Conservation (phyloP, 2,329 filamentous ascomycete genomes). For the Paracorniculantispora psalliotae region DNA sequence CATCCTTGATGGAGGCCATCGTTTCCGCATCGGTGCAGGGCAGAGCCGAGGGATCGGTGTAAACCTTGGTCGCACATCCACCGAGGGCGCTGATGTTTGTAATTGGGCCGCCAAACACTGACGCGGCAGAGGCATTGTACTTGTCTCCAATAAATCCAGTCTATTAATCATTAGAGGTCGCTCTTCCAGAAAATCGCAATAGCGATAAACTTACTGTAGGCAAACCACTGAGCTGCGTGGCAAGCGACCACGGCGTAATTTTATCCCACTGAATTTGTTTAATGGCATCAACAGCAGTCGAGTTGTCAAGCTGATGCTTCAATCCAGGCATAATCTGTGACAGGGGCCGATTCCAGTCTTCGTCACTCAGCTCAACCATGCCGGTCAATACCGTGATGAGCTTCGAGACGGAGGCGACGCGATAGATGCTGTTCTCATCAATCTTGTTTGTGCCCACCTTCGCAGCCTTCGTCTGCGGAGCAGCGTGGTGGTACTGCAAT, state of each 20-base stretch:
- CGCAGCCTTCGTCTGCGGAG: not conserved
- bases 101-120: not conserved
- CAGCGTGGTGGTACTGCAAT: slow-evolving; percentile 6
- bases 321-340: not conserved
- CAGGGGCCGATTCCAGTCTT: slow-evolving; percentile 6
- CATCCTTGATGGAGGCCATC: not conserved
- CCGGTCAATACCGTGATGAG: slow-evolving; percentile 2
- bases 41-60: not conserved
- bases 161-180: no score
- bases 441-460: not conserved
- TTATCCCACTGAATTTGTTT: slow-evolving; percentile 4
- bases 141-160: not conserved
- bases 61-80: not conserved
- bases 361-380: not conserved
- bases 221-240: slow-evolving; percentile 7
- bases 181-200: no score
- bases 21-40: not conserved
- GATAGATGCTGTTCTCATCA: slow-evolving; percentile 6
- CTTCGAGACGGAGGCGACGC: slow-evolving; percentile 7
- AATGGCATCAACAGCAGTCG: not conserved
- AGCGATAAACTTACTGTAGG: not conserved
- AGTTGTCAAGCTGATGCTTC: not conserved
- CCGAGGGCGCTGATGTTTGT: not conserved
- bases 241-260: slow-evolving; percentile 5
- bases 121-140: not conserved